Percentiles rank a stretch among this genome's conserved stretches.
Evolutionary conservation across 1,284 basidiomycete species (phyloP).

Genomic region (Cutaneotrichosporon sp.): DNA sequence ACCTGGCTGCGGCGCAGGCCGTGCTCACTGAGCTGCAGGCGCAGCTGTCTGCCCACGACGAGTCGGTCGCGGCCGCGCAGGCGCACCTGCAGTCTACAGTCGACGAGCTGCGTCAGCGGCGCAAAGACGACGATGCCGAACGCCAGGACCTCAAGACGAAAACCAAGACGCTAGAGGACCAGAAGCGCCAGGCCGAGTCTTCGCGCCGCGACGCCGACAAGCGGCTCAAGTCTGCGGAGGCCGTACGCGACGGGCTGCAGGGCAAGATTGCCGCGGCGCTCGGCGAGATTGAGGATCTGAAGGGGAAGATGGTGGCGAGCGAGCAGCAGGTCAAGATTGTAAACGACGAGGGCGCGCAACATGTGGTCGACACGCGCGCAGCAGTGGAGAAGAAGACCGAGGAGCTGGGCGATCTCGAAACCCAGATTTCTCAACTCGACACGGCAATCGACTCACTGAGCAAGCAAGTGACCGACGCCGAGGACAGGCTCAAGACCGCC

Average conservation of each 20-base stretch:
- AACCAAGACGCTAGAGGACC: slow-evolving; percentile 82
- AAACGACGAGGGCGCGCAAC: slow-evolving; percentile 61
- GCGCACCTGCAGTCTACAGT: slow-evolving; percentile 69
- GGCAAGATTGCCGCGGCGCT: slow-evolving; percentile 68
- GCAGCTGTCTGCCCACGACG: slow-evolving; percentile 73
- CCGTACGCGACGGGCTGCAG: slow-evolving; percentile 64
- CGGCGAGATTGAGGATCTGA: slow-evolving; percentile 66
- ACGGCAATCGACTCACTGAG: slow-evolving; percentile 38
- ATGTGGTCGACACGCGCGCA: slow-evolving; percentile 54
- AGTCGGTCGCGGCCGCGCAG: slow-evolving; percentile 65
- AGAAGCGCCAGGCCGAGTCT: slow-evolving; percentile 77
- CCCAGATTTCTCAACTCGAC: slow-evolving; percentile 38
- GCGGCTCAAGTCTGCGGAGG: slow-evolving; percentile 70
- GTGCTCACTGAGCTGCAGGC: slow-evolving; percentile 69
- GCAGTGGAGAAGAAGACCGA: slow-evolving; percentile 62
- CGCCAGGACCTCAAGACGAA: slow-evolving; percentile 75
- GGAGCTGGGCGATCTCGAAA: slow-evolving; percentile 49
- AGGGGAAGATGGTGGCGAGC: slow-evolving; percentile 58
- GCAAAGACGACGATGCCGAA: slow-evolving; percentile 78
- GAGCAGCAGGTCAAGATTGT: slow-evolving; percentile 46
- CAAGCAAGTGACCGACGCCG: slow-evolving; percentile 43
- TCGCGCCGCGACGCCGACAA: slow-evolving; percentile 82
- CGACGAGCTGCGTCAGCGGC: slow-evolving; percentile 70
- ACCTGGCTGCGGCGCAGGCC: slow-evolving; percentile 69
- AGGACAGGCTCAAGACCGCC: slow-evolving; percentile 42